These are phyloP conservation scores for Obba rivulosa DNA, from an alignment of 768 basidiomycete species.

Conservation along the genomic window DNA sequence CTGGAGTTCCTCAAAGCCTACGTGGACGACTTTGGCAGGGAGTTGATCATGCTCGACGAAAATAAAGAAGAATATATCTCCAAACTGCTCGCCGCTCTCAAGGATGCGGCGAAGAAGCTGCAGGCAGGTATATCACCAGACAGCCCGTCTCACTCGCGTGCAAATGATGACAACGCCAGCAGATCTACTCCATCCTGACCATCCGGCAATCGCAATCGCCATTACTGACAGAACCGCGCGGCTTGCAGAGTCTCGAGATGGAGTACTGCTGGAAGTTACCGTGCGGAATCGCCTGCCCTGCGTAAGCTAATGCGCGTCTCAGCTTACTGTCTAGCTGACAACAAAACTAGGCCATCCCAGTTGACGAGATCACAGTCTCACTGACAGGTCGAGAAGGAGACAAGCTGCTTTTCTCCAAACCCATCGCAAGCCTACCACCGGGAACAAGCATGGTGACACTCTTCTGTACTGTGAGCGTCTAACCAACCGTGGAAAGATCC, in stretches of 20 bases:
- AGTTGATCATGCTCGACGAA: slow-evolving; percentile 48
- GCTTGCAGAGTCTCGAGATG: slow-evolving; percentile 59
- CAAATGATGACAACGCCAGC: neutral
- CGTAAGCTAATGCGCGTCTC: slow-evolving; percentile 39
- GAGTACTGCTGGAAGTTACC: slow-evolving; percentile 51
- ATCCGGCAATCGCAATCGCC: slow-evolving; percentile 58
- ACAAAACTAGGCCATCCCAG: slow-evolving; percentile 44
- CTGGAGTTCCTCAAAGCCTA: slow-evolving; percentile 73
- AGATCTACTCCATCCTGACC: slow-evolving; percentile 68
- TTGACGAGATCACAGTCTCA: slow-evolving; percentile 58
- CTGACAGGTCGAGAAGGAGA: slow-evolving; percentile 61
- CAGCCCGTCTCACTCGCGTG: slow-evolving; percentile 6
- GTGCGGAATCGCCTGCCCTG: slow-evolving; percentile 70
- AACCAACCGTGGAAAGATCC: neutral
- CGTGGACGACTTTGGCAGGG: slow-evolving; percentile 47
- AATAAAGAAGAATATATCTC: slow-evolving; percentile 49
- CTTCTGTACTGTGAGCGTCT: slow-evolving; percentile 63
- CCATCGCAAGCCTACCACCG: slow-evolving; percentile 39
- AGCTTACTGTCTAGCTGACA: slow-evolving; percentile 6
- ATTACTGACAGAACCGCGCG: slow-evolving; percentile 39
- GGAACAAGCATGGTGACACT: slow-evolving; percentile 57
- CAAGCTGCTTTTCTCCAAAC: slow-evolving; percentile 49
- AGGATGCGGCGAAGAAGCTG: slow-evolving; percentile 42
- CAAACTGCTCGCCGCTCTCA: slow-evolving; percentile 44
- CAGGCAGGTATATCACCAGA: slow-evolving; percentile 40